These are phyloP conservation scores for Arachis stenosperma DNA, from an alignment of 306 rosid genomes.

Conservation along the genomic window DNA sequence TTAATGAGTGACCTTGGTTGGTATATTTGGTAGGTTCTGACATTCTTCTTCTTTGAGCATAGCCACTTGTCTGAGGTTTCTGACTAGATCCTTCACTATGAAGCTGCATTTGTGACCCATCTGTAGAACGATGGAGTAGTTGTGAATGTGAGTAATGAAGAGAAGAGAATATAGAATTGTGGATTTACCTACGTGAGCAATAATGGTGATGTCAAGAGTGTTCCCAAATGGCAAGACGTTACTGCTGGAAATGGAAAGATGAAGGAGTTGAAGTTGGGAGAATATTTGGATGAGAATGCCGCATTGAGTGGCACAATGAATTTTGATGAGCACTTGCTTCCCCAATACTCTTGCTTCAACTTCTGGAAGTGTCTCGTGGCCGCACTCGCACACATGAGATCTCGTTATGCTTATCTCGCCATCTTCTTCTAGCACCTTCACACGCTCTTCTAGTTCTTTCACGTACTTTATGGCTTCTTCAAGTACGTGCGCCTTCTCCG, in stretches of 20 bases:
- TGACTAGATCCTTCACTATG: background rate
- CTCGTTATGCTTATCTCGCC: background rate
- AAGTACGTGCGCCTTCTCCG: background rate
- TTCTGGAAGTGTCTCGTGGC: background rate
- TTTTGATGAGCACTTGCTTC: background rate
- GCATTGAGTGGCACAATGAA: background rate
- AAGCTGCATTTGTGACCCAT: background rate
- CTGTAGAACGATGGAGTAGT: background rate
- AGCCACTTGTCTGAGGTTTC: background rate
- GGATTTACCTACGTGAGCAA: background rate
- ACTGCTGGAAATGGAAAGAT: background rate
- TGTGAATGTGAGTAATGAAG: no score
- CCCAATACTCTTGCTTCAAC: background rate
- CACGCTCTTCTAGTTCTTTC: background rate
- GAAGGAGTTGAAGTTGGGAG: background rate
- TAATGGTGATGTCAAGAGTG: background rate
- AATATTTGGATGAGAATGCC: background rate
- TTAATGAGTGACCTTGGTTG: background rate
- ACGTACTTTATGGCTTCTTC: background rate
- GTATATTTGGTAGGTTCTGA: no score
- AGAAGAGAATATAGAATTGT: no score
- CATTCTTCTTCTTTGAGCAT: background rate
- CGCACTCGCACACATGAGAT: background rate
- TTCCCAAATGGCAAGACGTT: conserved; percentile 11
- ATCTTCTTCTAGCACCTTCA: background rate